A percentile compares a stretch with the other conserved stretches of the same genome.
phyloP scores from a whole-genome alignment of 768 basidiomycete species.

The Calocybe indica region DNA sequence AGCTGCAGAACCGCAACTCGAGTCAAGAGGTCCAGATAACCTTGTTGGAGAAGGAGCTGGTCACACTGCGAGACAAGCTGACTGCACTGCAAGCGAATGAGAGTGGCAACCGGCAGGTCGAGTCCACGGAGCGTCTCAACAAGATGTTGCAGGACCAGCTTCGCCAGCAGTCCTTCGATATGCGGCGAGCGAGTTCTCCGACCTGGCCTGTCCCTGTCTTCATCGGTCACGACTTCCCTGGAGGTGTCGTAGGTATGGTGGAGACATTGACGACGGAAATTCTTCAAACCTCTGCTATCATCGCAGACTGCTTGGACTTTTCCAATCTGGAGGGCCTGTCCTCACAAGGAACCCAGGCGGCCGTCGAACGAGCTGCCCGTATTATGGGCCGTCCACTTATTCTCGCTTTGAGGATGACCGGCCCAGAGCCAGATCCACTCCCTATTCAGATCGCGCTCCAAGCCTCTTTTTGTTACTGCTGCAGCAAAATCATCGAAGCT shows the following conservation, averaged over 20 bases:
- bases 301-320: conserved; percentile 30
- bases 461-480: conserved; percentile 32
- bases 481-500: conserved; percentile 31
- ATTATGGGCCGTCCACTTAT: conserved; percentile 28
- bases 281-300: conserved; percentile 32
- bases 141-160: background rate
- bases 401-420: conserved; percentile 15
- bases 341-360: conserved; percentile 1
- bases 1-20: background rate
- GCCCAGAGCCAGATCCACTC: conserved; percentile 23
- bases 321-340: conserved; percentile 12
- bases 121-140: background rate
- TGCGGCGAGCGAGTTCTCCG: background rate
- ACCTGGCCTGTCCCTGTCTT: background rate
- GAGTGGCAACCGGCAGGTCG: background rate
- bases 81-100: background rate
- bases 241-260: background rate
- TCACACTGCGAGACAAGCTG: background rate
- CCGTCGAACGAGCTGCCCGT: conserved; percentile 20
- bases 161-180: background rate
- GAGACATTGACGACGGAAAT: conserved; percentile 29
- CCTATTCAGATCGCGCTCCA: conserved; percentile 34
- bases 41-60: background rate
- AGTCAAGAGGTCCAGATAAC: background rate
- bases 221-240: background rate